Evolutionary conservation across 768 basidiomycete species (phyloP).

Genomic region (Kwoniella newhampshirensis): DNA sequence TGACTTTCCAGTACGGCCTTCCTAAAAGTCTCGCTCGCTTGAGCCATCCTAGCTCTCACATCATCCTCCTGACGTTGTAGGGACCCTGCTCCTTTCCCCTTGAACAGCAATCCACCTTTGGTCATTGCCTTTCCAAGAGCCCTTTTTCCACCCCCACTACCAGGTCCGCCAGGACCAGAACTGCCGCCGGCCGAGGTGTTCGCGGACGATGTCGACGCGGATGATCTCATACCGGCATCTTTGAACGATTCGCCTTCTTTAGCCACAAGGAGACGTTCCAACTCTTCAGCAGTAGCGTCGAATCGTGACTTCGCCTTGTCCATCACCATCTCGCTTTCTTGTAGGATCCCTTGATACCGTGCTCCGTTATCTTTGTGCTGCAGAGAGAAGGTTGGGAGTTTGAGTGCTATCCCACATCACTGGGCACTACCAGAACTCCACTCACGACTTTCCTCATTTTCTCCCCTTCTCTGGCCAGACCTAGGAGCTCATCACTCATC

Average conservation of each 20-base stretch:
- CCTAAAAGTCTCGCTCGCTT: constrained; percentile 80
- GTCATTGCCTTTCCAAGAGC: constrained; percentile 87
- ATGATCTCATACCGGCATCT: constrained; percentile 60
- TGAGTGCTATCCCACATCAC: too few relatives aligned
- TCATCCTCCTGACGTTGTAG: constrained; percentile 94
- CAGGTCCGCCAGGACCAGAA: constrained; percentile 28
- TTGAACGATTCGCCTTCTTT: constrained; percentile 93
- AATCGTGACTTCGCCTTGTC: constrained; percentile 86
- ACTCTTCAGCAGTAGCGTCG: constrained; percentile 86
- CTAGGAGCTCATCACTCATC: constrained; percentile 92
- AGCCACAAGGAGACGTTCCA: constrained; percentile 84
- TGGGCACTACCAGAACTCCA: neutral
- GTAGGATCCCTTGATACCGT: constrained; percentile 80
- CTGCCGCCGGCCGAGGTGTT: constrained; percentile 58
- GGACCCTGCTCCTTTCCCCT: constrained; percentile 90
- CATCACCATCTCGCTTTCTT: constrained; percentile 79
- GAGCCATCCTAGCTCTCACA: constrained; percentile 77
- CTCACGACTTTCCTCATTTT: constrained; percentile 83
- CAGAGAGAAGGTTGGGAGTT: neutral
- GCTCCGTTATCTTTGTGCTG: constrained; percentile 88
- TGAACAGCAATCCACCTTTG: constrained; percentile 83
- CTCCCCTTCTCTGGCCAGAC: constrained; percentile 85
- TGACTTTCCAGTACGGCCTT: constrained; percentile 89
- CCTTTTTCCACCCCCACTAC: constrained; percentile 63
- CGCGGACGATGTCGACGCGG: constrained; percentile 32